Evolutionary conservation across 345 rosid genomes (phyloP).

Genomic region (Gossypium mustelinum): DNA sequence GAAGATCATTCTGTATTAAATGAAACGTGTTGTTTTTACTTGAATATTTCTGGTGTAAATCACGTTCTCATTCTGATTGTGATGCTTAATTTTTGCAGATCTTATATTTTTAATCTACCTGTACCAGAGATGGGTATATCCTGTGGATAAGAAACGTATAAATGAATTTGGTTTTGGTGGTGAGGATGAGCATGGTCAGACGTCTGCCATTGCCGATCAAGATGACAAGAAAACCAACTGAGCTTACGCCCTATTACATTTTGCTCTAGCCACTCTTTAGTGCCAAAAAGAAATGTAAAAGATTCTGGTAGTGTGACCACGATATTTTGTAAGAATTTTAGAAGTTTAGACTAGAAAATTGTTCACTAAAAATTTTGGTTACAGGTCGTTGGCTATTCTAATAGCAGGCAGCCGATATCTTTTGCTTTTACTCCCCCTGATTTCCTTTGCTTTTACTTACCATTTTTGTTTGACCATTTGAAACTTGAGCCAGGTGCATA

Average conservation of each 20-base stretch:
- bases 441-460: too few relatives aligned
- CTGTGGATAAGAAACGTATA: constrained; percentile 83
- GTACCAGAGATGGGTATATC: constrained; percentile 91
- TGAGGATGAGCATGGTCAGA: constrained; percentile 56
- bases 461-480: too few relatives aligned
- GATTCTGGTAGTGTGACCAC: background rate
- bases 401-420: background rate
- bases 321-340: background rate
- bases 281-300: background rate
- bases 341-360: too few relatives aligned
- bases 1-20: background rate
- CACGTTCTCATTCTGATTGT: background rate
- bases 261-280: background rate
- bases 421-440: too few relatives aligned
- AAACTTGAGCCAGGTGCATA: too few relatives aligned
- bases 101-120: constrained; percentile 83
- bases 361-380: background rate
- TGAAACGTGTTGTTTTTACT: background rate
- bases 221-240: constrained; percentile 63
- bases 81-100: constrained; percentile 50
- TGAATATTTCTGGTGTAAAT: background rate
- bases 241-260: background rate
- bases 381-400: background rate
- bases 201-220: constrained; percentile 27
- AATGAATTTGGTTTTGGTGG: constrained; percentile 96